These are phyloP conservation scores for Hymenoscyphus repandus DNA, from an alignment of 2,329 filamentous ascomycete species.

Conservation along the genomic window DNA sequence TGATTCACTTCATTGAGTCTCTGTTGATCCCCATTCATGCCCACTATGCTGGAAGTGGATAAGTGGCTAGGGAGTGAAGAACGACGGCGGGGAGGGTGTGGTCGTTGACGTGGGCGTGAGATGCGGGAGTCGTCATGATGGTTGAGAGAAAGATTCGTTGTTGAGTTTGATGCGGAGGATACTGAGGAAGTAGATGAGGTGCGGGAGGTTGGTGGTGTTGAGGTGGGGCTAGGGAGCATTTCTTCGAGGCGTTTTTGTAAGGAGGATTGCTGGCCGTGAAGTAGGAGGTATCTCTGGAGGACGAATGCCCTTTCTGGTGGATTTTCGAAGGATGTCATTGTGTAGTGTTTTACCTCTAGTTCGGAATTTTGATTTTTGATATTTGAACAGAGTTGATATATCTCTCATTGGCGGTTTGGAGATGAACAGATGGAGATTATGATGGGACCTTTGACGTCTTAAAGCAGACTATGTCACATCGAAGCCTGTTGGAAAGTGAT, in stretches of 20 bases:
- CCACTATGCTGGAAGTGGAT: constrained; percentile 18
- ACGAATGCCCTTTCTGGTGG: constrained; percentile 29
- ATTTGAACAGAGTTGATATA: neutral
- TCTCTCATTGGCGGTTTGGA: too few relatives aligned
- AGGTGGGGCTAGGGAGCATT: constrained; percentile 16
- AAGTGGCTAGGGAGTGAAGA: constrained; percentile 24
- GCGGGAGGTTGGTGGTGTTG: neutral
- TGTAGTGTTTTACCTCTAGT: neutral
- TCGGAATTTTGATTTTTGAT: neutral
- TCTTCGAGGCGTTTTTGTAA: constrained; percentile 30
- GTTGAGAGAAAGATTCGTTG: constrained; percentile 6
- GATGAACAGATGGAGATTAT: too few relatives aligned
- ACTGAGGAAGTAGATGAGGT: constrained; percentile 1
- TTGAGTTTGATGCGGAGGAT: neutral
- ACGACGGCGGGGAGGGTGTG: constrained; percentile 8
- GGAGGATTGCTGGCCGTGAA: constrained; percentile 31
- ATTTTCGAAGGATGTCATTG: constrained; percentile 19
- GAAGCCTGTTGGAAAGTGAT: too few relatives aligned
- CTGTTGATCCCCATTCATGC: constrained; percentile 25
- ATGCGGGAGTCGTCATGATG: constrained; percentile 7
- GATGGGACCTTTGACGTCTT: too few relatives aligned
- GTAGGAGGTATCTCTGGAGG: constrained; percentile 33
- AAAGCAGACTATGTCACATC: too few relatives aligned
- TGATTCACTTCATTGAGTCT: constrained; percentile 45
- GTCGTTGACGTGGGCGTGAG: constrained; percentile 2